A percentile compares a stretch with the other conserved stretches of the same genome.
These are phyloP conservation scores for Davidsoniella neocaledoniae DNA, from an alignment of 2,329 filamentous ascomycete species.

Conservation along the genomic window DNA sequence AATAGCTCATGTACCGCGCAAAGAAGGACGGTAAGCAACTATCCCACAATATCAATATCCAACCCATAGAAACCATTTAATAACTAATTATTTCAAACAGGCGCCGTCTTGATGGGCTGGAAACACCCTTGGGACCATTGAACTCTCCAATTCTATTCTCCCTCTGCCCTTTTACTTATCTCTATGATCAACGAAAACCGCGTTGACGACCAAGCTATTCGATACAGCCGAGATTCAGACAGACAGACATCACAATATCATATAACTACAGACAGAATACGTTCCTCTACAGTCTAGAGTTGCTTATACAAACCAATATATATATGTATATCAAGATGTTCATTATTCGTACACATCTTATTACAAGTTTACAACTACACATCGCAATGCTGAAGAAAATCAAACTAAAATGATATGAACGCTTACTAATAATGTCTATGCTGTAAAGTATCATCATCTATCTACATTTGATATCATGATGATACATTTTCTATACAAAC, in stretches of 20 bases:
- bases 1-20: constrained; percentile 80
- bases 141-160: constrained; percentile 17
- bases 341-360: too few relatives aligned
- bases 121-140: constrained; percentile 96
- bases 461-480: too few relatives aligned
- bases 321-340: not conserved
- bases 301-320: not conserved
- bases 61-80: too few relatives aligned
- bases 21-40: constrained; percentile 65
- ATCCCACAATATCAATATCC: not conserved
- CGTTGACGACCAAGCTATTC: not conserved
- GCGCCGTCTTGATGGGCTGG: constrained; percentile 69
- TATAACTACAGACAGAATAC: not conserved
- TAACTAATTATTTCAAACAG: constrained; percentile 21
- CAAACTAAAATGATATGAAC: too few relatives aligned
- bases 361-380: too few relatives aligned
- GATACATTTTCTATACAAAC: too few relatives aligned
- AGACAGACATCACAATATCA: constrained; percentile 1
- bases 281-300: constrained; percentile 1
- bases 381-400: too few relatives aligned
- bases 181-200: not conserved
- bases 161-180: not conserved
- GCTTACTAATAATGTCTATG: too few relatives aligned
- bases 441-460: too few relatives aligned
- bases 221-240: not conserved